phyloP scores from a whole-genome alignment of 2,329 filamentous ascomycete species.

The Fusarium chlamydosporum region DNA sequence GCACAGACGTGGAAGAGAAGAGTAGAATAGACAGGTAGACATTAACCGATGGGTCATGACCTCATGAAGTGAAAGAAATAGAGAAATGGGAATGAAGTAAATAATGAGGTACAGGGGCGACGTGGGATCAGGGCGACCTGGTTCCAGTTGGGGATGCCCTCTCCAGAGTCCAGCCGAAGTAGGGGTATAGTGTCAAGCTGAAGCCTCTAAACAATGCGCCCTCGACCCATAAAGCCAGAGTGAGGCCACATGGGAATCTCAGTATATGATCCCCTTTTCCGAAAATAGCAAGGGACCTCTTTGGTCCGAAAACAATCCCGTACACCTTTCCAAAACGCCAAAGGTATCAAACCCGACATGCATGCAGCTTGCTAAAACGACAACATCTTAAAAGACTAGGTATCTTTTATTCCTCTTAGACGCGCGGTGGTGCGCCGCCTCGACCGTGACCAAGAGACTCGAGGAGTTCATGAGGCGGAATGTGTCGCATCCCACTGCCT shows the following conservation, averaged over 20 bases:
- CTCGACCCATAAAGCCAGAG: slow-evolving; percentile 18
- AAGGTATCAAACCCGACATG: slow-evolving; percentile 50
- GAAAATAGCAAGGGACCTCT: slow-evolving; percentile 41
- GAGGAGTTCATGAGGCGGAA: slow-evolving; percentile 73
- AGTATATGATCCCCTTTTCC: slow-evolving; percentile 31
- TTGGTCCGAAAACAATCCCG: slow-evolving; percentile 43
- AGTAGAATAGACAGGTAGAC: slow-evolving; percentile 53
- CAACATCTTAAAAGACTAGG: slow-evolving; percentile 32
- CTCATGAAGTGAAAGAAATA: slow-evolving; percentile 53
- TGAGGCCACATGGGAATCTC: slow-evolving; percentile 34
- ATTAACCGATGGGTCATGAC: slow-evolving; percentile 56
- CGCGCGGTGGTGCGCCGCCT: slow-evolving; percentile 65
- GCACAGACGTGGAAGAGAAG: slow-evolving; percentile 29
- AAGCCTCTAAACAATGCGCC: slow-evolving; percentile 25
- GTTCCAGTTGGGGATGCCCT: slow-evolving; percentile 27
- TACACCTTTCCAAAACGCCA: slow-evolving; percentile 58
- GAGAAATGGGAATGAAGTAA: slow-evolving; percentile 31
- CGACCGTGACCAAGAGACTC: slow-evolving; percentile 66
- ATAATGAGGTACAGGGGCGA: slow-evolving; percentile 22
- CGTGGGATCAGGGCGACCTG: slow-evolving; percentile 19
- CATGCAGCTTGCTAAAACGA: slow-evolving; percentile 52
- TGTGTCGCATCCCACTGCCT: slow-evolving; percentile 69
- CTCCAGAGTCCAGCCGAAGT: slow-evolving; percentile 45
- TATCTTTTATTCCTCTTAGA: slow-evolving; percentile 56
- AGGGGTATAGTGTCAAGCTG: slow-evolving; percentile 37